Conservation (phyloP, 352 stramenopile species). For the Globisporangium alternatum region DNA sequence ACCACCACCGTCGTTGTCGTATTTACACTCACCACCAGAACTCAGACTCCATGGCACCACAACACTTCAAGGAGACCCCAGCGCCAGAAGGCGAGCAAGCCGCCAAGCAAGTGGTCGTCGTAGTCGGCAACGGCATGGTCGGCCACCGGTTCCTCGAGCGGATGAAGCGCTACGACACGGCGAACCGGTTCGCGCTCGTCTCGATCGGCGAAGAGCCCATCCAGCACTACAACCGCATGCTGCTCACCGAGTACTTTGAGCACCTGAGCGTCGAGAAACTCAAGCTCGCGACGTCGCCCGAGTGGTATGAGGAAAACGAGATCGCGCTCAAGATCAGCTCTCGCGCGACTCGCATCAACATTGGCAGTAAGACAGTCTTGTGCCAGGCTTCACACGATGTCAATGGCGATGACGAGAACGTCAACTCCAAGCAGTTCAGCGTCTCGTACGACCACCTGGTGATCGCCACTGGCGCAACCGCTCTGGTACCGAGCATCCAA, state of each 20-base stretch:
- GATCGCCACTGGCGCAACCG: conserved; percentile 87
- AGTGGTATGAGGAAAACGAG: conserved; percentile 86
- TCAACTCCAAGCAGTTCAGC: conserved; percentile 37
- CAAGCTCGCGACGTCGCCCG: conserved; percentile 67
- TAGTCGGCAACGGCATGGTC: conserved; percentile 92
- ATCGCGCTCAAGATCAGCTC: conserved; percentile 79
- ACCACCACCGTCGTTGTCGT: not conserved
- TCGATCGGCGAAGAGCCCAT: conserved; percentile 91
- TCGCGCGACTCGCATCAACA: conserved; percentile 77
- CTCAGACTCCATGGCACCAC: conserved; percentile 5
- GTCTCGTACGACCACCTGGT: conserved; percentile 88
- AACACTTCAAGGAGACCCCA: conserved; percentile 9
- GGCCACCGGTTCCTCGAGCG: conserved; percentile 89
- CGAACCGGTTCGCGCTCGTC: conserved; percentile 66
- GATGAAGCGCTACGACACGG: conserved; percentile 51
- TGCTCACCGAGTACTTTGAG: conserved; percentile 92
- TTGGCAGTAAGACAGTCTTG: conserved; percentile 62
- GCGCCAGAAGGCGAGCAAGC: not conserved
- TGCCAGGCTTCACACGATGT: conserved; percentile 21
- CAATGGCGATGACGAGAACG: conserved; percentile 6
- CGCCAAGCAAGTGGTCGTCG: conserved; percentile 65
- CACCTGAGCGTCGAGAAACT: conserved; percentile 85
- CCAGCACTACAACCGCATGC: conserved; percentile 92
- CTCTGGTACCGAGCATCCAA: conserved; percentile 84
- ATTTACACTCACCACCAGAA: conserved; percentile 9